These are phyloP conservation scores for Alternaria alternata DNA, from an alignment of 2,329 filamentous ascomycete genomes.

Conservation along the genomic window DNA sequence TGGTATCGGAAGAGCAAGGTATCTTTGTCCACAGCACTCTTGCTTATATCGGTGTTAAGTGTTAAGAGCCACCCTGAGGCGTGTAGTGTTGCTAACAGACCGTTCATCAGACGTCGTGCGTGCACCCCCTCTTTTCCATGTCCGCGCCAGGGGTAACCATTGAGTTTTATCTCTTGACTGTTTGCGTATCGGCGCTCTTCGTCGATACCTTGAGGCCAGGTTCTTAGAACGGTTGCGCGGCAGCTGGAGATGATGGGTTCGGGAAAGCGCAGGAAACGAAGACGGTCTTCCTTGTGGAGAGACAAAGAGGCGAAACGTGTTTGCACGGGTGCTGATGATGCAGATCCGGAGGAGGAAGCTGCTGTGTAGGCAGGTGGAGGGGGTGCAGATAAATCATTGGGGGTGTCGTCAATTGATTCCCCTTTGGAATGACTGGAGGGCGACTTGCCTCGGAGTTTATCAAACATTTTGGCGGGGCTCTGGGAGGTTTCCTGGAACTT, in stretches of 20 bases:
- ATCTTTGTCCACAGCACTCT: constrained; percentile 36
- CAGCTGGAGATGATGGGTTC: constrained; percentile 35
- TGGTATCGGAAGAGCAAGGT: constrained; percentile 52
- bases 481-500: background rate
- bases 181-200: constrained; percentile 41
- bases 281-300: constrained; percentile 30
- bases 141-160: constrained; percentile 48
- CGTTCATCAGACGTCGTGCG: constrained; percentile 43
- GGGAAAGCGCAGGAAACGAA: constrained; percentile 51
- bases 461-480: constrained; percentile 14
- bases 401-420: constrained; percentile 6
- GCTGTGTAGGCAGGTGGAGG: constrained; percentile 19
- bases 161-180: constrained; percentile 50
- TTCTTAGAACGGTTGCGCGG: constrained; percentile 28
- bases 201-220: constrained; percentile 45
- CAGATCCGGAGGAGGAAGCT: constrained; percentile 14
- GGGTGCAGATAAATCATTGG: constrained; percentile 8
- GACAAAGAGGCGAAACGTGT: constrained; percentile 36
- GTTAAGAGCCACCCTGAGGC: constrained; percentile 52
- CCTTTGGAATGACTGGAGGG: constrained; percentile 21
- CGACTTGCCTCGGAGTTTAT: constrained; percentile 23
- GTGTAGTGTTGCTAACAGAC: constrained; percentile 32
- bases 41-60: constrained; percentile 48
- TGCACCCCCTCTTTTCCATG: constrained; percentile 37
- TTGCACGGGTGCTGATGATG: constrained; percentile 21